A percentile compares a stretch with the other conserved stretches of the same genome.
These are phyloP conservation scores for Phylloporus arenicola DNA, from an alignment of 768 basidiomycete genomes.

Conservation along the genomic window DNA sequence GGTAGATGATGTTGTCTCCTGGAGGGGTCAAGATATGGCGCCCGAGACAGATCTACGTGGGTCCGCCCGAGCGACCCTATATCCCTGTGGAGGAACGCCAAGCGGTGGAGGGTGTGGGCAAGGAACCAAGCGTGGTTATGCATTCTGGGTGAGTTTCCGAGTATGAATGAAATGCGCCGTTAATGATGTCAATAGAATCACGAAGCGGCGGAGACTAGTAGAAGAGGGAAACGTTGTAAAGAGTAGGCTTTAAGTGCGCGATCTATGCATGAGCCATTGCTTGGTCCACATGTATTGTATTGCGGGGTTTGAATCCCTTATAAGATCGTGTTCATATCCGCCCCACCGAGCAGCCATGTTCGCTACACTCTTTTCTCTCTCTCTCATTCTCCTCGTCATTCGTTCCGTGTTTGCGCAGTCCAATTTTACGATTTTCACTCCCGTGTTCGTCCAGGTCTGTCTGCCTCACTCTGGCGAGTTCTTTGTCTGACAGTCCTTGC, in stretches of 20 bases:
- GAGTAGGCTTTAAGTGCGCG: slow-evolving; percentile 22
- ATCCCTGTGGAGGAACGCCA: slow-evolving; percentile 56
- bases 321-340: slow-evolving; percentile 11
- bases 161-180: neutral
- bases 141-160: slow-evolving; percentile 67
- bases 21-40: slow-evolving; percentile 94
- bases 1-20: slow-evolving; percentile 84
- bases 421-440: slow-evolving; percentile 48
- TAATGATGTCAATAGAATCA: slow-evolving; percentile 21
- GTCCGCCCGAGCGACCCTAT: slow-evolving; percentile 69
- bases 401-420: slow-evolving; percentile 43
- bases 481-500: neutral
- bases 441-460: slow-evolving; percentile 48
- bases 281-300: neutral
- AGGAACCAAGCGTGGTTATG: slow-evolving; percentile 56
- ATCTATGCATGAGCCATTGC: neutral
- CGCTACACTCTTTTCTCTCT: slow-evolving; percentile 69
- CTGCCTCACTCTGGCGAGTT: neutral
- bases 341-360: slow-evolving; percentile 48
- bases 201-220: slow-evolving; percentile 29
- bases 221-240: slow-evolving; percentile 21
- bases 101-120: slow-evolving; percentile 47
- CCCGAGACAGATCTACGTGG: slow-evolving; percentile 81
- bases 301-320: slow-evolving; percentile 20
- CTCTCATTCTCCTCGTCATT: slow-evolving; percentile 58